Base-by-base conservation (phyloP, 2,329 filamentous ascomycete genomes). In the Volutella citrinella region DNA sequence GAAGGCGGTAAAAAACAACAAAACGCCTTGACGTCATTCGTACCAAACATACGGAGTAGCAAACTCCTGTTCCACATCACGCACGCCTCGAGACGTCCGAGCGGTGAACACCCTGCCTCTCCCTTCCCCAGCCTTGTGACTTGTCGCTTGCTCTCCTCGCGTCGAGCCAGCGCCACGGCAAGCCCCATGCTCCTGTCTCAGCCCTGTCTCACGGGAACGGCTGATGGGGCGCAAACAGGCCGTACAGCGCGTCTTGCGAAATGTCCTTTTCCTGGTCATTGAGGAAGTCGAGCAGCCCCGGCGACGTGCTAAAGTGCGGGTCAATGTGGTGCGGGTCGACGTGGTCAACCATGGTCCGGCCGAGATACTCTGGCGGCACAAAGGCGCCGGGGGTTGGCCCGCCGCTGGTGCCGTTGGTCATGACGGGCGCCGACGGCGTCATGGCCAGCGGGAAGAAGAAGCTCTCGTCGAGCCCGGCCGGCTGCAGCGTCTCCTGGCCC, bases 191-290 rank as follows among this genome's bases (percentile, higher is more conserved):
- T 22, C 20, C 20, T 22, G 9, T 22, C 20, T 22, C 9, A 22
- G 20, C 20, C 20, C 20, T 9, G 12, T 22, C 8, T 54, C 51
- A 54, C 12, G 51, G 51, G 31, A 56, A 52, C 16, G 51, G 48
- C 45, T 54, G 51, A n/a, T 51, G 48, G 7, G 53, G 49, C 1
- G 53, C 50, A 40, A 58, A 58, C 11, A 58, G 27, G 10, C 55
- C 55, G 20, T 58, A 58, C 4, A 58, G 35, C 11, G 54, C 47
- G 30, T 58, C 54, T 20, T 57, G 52, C 7, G 49, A 54, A n/a
- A 58, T 56, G 11, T 54, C 47, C 27, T 51, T 52, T 39, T 58
- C 55, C 35, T 55, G 55, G 11, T 55, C 54, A 30, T 58, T 53
- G 24, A 58, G 24, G 19, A 55, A 55, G 19, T 51, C 49, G 10